Conservation (phyloP, 1,284 basidiomycete genomes). For the Cryptococcus depauperatus region DNA sequence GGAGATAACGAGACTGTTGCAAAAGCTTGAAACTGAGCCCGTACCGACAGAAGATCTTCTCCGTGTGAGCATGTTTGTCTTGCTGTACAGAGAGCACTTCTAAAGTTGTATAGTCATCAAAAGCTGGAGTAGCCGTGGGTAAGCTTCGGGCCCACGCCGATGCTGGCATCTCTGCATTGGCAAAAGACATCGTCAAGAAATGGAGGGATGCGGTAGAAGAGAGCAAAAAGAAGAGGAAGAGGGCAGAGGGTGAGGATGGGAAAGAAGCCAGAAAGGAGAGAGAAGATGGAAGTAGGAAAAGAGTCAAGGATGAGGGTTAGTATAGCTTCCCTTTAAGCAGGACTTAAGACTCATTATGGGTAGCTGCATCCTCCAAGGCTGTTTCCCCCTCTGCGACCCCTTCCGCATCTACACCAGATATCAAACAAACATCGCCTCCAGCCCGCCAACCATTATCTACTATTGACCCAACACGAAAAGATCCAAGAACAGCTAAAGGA, state of each 20-base stretch:
- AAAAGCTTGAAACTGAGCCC: slow-evolving; percentile 66
- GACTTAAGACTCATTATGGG: neutral
- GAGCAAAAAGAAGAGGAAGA: slow-evolving; percentile 53
- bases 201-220: slow-evolving; percentile 82
- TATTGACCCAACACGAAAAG: slow-evolving; percentile 45
- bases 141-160: slow-evolving; percentile 71
- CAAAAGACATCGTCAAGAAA: slow-evolving; percentile 87
- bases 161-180: slow-evolving; percentile 67
- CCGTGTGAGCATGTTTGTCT: slow-evolving; percentile 56
- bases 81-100: slow-evolving; percentile 1
- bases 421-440: slow-evolving; percentile 9
- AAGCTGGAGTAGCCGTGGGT: slow-evolving; percentile 84
- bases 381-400: slow-evolving; percentile 14
- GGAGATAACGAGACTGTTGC: slow-evolving; percentile 65
- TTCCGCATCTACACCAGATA: slow-evolving; percentile 3
- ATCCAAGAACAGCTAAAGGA: slow-evolving; percentile 55
- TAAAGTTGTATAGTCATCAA: slow-evolving; percentile 53
- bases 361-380: slow-evolving; percentile 10
- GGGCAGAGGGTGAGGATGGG: slow-evolving; percentile 35
- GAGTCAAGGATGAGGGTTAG: slow-evolving; percentile 33
- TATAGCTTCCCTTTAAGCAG: neutral
- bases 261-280: slow-evolving; percentile 16
- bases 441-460: slow-evolving; percentile 38
- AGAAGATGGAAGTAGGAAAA: slow-evolving; percentile 25
- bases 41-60: slow-evolving; percentile 78